phyloP scores from a whole-genome alignment of 768 basidiomycete genomes.

The Phlegmacium glaucopus region DNA sequence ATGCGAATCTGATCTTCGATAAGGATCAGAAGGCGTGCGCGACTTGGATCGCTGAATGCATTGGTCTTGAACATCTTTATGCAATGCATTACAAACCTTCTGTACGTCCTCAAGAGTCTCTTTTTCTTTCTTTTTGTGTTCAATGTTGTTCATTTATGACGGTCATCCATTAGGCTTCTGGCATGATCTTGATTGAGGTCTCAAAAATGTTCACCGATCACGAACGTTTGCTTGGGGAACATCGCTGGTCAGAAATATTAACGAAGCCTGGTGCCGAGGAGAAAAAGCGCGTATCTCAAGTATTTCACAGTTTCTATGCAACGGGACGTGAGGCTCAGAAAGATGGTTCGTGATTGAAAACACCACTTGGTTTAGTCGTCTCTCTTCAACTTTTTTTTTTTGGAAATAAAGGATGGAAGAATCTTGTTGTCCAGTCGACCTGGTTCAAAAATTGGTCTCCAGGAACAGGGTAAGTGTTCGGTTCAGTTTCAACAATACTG shows the following conservation, averaged over 20 bases:
- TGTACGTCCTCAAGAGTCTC: conserved; percentile 26
- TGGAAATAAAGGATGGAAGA: conserved; percentile 44
- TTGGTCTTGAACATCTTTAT: conserved; percentile 34
- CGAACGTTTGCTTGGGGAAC: conserved; percentile 44
- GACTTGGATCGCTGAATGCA: conserved; percentile 45
- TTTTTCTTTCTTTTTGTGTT: not conserved
- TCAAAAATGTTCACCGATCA: conserved; percentile 33
- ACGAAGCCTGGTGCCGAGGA: conserved; percentile 37
- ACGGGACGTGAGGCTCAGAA: conserved; percentile 44
- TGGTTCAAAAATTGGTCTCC: conserved; percentile 42
- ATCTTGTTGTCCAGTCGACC: conserved; percentile 34
- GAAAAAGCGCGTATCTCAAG: conserved; percentile 29
- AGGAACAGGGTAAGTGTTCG: conserved; percentile 26
- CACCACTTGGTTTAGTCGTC: not conserved
- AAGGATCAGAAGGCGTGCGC: conserved; percentile 38
- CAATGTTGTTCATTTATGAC: too few relatives aligned
- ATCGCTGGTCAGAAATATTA: conserved; percentile 46
- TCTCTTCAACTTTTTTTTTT: not conserved
- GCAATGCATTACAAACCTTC: conserved; percentile 47
- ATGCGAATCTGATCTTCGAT: conserved; percentile 41
- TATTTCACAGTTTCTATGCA: conserved; percentile 41
- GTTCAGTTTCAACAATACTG: not conserved
- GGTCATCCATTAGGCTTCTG: conserved; percentile 29
- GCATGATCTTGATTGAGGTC: conserved; percentile 49
- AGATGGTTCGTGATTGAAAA: conserved; percentile 39